These are phyloP conservation scores for Nematocida sp. DNA, from an alignment of 371 early-diverging fungal species.

Conservation along the genomic window DNA sequence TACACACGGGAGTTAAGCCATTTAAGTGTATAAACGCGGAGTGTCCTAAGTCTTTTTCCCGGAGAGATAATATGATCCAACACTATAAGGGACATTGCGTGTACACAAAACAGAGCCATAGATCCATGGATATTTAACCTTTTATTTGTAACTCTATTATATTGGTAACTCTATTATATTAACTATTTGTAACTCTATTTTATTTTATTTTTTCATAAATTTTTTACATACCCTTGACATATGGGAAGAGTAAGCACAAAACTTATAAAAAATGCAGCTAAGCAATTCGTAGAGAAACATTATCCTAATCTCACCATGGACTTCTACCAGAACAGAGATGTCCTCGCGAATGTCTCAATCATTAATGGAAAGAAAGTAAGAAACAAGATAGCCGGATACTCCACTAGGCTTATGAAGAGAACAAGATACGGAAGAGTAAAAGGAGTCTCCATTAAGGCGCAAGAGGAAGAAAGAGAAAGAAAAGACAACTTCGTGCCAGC, in stretches of 20 bases:
- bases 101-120: conserved; percentile 11
- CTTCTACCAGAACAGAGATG: conserved; percentile 99
- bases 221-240: conserved; percentile 26
- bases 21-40: conserved; percentile 66
- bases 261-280: conserved; percentile 98
- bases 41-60: conserved; percentile 66
- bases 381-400: conserved; percentile 99
- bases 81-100: conserved; percentile 67
- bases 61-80: conserved; percentile 68
- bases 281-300: conserved; percentile 98
- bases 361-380: conserved; percentile 96
- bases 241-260: conserved; percentile 74
- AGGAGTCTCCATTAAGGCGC: conserved; percentile 99
- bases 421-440: conserved; percentile 95
- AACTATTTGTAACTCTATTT: background rate
- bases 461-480: conserved; percentile 98
- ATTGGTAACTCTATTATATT: background rate
- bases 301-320: conserved; percentile 94
- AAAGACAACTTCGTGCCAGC: conserved; percentile 99
- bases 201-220: conserved; percentile 45
- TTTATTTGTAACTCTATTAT: background rate
- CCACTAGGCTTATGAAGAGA: conserved; percentile 99
- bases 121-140: too few relatives aligned
- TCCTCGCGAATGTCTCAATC: conserved; percentile 90
- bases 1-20: conserved; percentile 67